Evolutionary conservation across 2,329 filamentous ascomycete genomes (phyloP), one percentile per base, ranked within the genome.

Genomic region (Monilinia polystroma): DNA sequence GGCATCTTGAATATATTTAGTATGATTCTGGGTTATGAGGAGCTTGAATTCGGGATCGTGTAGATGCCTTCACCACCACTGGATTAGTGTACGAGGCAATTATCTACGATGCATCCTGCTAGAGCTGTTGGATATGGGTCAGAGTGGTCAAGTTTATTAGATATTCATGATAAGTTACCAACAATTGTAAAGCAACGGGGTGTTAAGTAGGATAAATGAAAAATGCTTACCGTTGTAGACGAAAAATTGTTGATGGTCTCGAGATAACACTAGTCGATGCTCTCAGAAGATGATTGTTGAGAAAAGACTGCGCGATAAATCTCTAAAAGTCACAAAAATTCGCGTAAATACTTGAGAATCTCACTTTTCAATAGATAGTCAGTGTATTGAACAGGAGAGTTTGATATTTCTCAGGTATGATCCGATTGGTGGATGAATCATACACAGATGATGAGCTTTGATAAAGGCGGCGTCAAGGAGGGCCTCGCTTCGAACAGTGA

Each of bases 1-100:
- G 64, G 38, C 64, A 66, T 66, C 26, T 60, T 47, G 14, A n/a
- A 41, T 14, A 43, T n/a, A 10, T 26, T 64, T 51, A 57, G 29
- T 35, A 41, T 52, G 2, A 38, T 26, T 52, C 12, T 35, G 20
- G 47, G 20, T 20, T 20, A 14, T 16, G 7, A 29, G 11, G 4
- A 47, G 18, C 3, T 20, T 59, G 8, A 4, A 32, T 23, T 32
- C 5, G 26, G 10, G 11, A 4, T 23, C 4, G 10, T 8, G 10
- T n/a, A 7, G 26, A 20, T 49, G 14, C 18, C 26, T 47, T 47
- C 18, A 47, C 26, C n/a, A 32, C 41, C n/a, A 16, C 14, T 45
- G 11, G 7, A 29, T 12, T 12, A 23, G 23, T 14, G 26, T 12
- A 47, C 20, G 38, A 23, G 23, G 12, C 12, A 32, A 14, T 7